phyloP scores from a whole-genome alignment of 1,284 basidiomycete genomes.

The Fomitopsis betulina region DNA sequence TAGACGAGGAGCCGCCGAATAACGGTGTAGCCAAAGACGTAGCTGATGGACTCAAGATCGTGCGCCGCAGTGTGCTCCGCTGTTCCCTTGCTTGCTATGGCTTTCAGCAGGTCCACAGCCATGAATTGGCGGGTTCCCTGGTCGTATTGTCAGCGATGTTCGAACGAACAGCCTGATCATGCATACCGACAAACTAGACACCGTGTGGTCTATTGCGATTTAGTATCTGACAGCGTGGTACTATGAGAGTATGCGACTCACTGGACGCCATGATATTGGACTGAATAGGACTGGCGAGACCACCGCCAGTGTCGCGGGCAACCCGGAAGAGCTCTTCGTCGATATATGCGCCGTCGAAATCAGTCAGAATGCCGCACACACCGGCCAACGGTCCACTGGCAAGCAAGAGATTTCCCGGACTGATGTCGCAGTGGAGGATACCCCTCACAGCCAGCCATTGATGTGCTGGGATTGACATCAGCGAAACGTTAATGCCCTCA shows the following conservation, averaged over 20 bases:
- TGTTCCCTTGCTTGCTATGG: not conserved
- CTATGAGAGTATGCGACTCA: no score
- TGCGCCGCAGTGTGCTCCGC: not conserved
- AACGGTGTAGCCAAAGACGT: not conserved
- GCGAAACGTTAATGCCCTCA: not conserved
- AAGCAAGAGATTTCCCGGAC: not conserved
- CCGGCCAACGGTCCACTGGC: not conserved
- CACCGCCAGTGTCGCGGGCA: not conserved
- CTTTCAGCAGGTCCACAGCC: not conserved
- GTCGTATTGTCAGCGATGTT: not conserved
- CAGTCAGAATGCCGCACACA: not conserved
- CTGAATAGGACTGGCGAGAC: no score
- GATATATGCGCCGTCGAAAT: not conserved
- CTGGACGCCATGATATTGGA: no score
- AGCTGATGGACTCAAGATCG: not conserved
- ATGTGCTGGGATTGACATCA: not conserved
- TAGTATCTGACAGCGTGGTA: not conserved
- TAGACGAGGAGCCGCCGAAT: no score
- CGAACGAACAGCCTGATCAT: not conserved
- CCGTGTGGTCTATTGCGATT: not conserved
- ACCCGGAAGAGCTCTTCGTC: not conserved
- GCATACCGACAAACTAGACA: not conserved
- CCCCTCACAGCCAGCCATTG: not conserved
- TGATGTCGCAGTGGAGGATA: not conserved
- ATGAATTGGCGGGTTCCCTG: constrained; percentile 1